Conservation (phyloP, 495 filamentous ascomycete species). For the Aspergillus avenaceus region DNA sequence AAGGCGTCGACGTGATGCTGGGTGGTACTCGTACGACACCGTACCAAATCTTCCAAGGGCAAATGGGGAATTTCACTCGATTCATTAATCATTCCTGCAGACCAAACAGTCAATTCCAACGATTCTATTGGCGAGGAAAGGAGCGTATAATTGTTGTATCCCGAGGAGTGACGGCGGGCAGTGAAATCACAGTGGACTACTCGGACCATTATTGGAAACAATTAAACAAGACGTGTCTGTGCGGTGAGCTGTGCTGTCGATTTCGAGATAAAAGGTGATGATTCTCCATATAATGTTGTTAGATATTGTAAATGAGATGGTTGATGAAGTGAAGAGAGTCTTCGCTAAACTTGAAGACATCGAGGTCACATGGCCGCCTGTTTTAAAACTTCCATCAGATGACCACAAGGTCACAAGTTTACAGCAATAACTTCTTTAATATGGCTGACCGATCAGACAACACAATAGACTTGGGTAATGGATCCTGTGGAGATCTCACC, state of each 20-base stretch:
- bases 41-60: conserved; percentile 26
- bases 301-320: background rate
- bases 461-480: too few species aligned
- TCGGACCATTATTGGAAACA: conserved; percentile 37
- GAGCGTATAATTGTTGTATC: conserved; percentile 39
- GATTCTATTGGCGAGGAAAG: conserved; percentile 36
- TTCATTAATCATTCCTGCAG: conserved; percentile 41
- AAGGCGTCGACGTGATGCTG: conserved; percentile 34
- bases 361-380: background rate
- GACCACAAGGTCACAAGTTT: background rate
- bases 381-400: background rate
- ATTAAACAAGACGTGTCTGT: conserved; percentile 37
- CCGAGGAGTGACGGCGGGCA: conserved; percentile 30
- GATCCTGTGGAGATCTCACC: too few species aligned
- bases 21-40: conserved; percentile 14
- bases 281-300: background rate
- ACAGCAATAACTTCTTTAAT: background rate
- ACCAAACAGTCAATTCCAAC: conserved; percentile 35
- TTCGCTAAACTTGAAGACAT: too few species aligned
- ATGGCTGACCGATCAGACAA: too few species aligned
- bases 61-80: conserved; percentile 38
- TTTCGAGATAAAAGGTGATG: conserved; percentile 14
- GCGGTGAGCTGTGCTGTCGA: conserved; percentile 32
- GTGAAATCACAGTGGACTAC: conserved; percentile 42
- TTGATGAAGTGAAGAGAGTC: background rate